Evolutionary conservation across 108 stramenopile genomes (phyloP), one percentile per base, ranked within the genome.

Genomic region (Cyclotella atomus): DNA sequence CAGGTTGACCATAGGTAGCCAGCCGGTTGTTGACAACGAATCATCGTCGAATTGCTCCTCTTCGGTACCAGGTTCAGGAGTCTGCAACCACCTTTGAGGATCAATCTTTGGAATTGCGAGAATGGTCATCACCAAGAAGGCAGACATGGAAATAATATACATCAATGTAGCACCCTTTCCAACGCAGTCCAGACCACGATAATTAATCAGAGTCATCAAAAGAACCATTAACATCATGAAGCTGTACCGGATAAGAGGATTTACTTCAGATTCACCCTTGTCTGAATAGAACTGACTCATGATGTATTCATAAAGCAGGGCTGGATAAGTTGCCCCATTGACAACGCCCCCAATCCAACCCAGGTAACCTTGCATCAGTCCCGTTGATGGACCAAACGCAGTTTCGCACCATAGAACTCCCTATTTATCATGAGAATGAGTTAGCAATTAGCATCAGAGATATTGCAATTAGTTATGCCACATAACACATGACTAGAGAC

Each of bases 281-380:
- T 82, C 41, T 9, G 63, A 41, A 61, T 81, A 86, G 24, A 83
- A 71, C 61, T 89, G 86, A 35, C 32, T 69, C 53, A 84, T 47
- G 12, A 95, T 62, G 70, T 97, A 97, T 52, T 95, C 91, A 34
- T 95, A 41, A 61, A 97, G 89, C 0, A 93, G 75, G 2, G 86
- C 91, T 0, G 95, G 97, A 61, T 91, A 95, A 9, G 97, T 89
- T 8, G 96, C 92, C 80, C 96, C 97, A 82, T 97, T 88, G 5
- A 89, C 85, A 2, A 93, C 97, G 24, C 98, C 97, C 10, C 87
- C 79, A 30, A 98, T 59, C 97, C 97, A 98, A 21, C 81, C 90
- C 16, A 96, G 44, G 82, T 95, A 97, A 8, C 98, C 98, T 28
- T 81, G 67, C 73, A 97, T 60, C 76, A 86, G 92, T 20, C 93